A percentile compares a stretch with the other conserved stretches of the same genome.
Evolutionary conservation across 1,284 basidiomycete species (phyloP).

Genomic region (Ganoderma lucidum): DNA sequence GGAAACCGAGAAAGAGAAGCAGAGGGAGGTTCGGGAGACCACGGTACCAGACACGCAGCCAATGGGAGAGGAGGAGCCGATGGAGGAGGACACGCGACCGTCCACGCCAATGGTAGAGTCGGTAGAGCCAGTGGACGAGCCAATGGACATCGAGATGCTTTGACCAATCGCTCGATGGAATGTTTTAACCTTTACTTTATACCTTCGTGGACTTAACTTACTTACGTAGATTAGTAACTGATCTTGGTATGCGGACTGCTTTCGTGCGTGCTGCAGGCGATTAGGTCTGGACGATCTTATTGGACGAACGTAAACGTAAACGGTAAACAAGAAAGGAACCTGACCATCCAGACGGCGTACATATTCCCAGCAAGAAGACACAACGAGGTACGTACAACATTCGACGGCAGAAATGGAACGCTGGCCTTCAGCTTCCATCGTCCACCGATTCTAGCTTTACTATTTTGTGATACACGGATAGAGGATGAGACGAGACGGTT

Average conservation of each 20-base stretch:
- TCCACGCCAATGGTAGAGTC: conserved; percentile 24
- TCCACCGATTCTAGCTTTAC: conserved; percentile 1
- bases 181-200: background rate
- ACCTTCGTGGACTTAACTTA: background rate
- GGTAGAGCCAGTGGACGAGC: conserved; percentile 47
- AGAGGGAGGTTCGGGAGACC: conserved; percentile 10
- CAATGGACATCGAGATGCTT: conserved; percentile 64
- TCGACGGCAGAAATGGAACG: background rate
- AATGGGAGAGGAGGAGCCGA: conserved; percentile 24
- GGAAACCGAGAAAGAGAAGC: conserved; percentile 11
- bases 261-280: background rate
- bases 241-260: background rate
- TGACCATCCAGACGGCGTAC: background rate
- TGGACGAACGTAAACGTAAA: conserved; percentile 4
- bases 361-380: conserved; percentile 6
- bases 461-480: conserved; percentile 2
- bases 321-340: conserved; percentile 10
- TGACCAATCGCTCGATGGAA: conserved; percentile 22
- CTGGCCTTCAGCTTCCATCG: background rate
- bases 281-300: background rate
- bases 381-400: background rate
- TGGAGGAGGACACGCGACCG: conserved; percentile 28
- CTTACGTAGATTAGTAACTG: background rate
- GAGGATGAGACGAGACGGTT: background rate
- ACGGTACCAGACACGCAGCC: conserved; percentile 15